Base-by-base conservation (phyloP, 2,329 filamentous ascomycete species). In the Penicillium carneum region DNA sequence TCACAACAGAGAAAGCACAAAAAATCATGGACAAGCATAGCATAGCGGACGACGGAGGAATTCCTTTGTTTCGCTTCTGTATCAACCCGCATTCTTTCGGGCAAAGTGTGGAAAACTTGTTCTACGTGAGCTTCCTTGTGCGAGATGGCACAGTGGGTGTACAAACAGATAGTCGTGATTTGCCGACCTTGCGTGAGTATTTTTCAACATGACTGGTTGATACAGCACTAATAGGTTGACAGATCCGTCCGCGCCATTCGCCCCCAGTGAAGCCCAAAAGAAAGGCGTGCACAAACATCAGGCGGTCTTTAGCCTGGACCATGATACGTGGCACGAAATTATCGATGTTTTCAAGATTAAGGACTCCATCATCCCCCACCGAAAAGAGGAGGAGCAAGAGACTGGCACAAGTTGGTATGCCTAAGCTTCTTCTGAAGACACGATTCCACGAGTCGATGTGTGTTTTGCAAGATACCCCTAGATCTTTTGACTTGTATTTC, bases 91-190 rank as follows among this genome's bases (percentile, higher is more conserved):
- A 82, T 41, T 96, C 92, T 0, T 99, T 98, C 71, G 92, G 92
- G 0, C 95, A 99, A 77, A 97, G 93, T 0, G 88, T 99, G 7
- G 95, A 99, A 75, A 99, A 99, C 71, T 83, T 99, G 70, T 99
- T 99, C 77, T 98, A 98, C 75, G 87, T 97, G 69, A 96, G 92
- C 74, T 99, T 99, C 73, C 80, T 99, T 63, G 92, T 98, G 62
- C 88, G 91, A 60, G 95, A 99, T 77, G 93, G 93, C 11, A 87
- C 86, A 62, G 86, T 93, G 6, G 87, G 87, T 36, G 84, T 99
- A n/a, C 83, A 86, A 3, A 85, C 87, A 58, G 93, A 97, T 71
- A 84, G 87, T 12, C 80, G 90, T 62, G 88, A 86, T 1, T 80
- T 97, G 43, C 93, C 93, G n/a, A 87, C 92, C 23, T 77, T 98